These are phyloP conservation scores for Phaeodactylum tricornutum DNA, from an alignment of 108 stramenopile species.

Conservation along the genomic window DNA sequence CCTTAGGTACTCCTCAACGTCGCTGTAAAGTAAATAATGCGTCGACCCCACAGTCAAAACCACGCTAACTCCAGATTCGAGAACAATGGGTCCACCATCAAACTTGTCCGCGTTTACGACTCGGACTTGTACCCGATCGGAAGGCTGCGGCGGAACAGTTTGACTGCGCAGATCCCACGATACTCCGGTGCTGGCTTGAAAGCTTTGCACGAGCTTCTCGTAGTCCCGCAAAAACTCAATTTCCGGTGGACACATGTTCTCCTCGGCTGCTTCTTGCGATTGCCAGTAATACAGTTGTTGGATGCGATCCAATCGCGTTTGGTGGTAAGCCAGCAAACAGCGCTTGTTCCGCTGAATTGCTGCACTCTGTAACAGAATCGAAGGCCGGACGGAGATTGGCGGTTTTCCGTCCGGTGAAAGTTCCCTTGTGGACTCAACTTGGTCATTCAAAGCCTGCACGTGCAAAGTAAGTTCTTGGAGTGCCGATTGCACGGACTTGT, in stretches of 20 bases:
- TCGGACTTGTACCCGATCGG: slow-evolving; percentile 73
- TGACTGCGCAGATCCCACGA: slow-evolving; percentile 42
- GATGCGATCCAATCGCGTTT: slow-evolving; percentile 55
- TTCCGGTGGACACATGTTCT: slow-evolving; percentile 11
- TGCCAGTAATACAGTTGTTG: slow-evolving; percentile 6
- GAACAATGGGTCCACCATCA: slow-evolving; percentile 44
- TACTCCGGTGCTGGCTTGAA: slow-evolving; percentile 32
- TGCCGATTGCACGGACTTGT: slow-evolving; percentile 47
- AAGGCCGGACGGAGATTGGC: slow-evolving; percentile 43
- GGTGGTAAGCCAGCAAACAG: slow-evolving; percentile 87
- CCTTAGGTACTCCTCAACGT: slow-evolving; percentile 81
- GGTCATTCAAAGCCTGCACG: slow-evolving; percentile 40
- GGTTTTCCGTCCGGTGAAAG: slow-evolving; percentile 15
- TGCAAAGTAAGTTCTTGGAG: slow-evolving; percentile 50
- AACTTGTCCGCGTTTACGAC: slow-evolving; percentile 24
- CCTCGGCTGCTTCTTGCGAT: not conserved
- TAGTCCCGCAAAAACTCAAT: slow-evolving; percentile 18
- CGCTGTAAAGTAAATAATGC: slow-evolving; percentile 77
- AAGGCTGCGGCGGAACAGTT: slow-evolving; percentile 53
- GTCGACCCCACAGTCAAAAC: slow-evolving; percentile 65
- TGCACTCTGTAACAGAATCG: slow-evolving; percentile 77
- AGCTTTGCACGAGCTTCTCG: slow-evolving; percentile 12
- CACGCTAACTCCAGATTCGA: slow-evolving; percentile 64
- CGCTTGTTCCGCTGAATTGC: slow-evolving; percentile 87
- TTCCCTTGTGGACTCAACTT: slow-evolving; percentile 44